phyloP scores from a whole-genome alignment of 2,329 filamentous ascomycete species.

The Neofusicoccum cordaticola region DNA sequence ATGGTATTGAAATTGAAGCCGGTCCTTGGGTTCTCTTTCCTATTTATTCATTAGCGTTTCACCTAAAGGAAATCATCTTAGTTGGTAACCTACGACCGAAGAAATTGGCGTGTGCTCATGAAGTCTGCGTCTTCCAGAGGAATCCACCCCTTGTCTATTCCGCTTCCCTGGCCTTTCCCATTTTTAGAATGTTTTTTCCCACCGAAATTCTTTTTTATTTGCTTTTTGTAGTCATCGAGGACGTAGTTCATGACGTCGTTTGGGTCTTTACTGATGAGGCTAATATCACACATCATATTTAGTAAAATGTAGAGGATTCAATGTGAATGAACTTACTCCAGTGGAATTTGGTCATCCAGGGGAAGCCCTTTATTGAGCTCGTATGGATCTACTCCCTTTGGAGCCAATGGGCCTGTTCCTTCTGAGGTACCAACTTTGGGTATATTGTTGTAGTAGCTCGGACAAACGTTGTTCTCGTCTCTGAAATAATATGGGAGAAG shows the following conservation, averaged over 20 bases:
- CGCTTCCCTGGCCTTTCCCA: neutral
- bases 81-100: neutral
- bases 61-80: no score
- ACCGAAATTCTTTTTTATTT: neutral
- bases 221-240: neutral
- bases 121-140: neutral
- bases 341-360: neutral
- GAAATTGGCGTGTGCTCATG: slow-evolving; percentile 12
- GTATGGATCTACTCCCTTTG: neutral
- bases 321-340: neutral
- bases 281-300: neutral
- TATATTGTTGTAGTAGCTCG: neutral
- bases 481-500: neutral
- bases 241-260: neutral
- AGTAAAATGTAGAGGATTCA: no score
- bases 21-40: neutral
- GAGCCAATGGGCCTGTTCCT: no score
- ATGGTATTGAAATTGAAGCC: slow-evolving; percentile 11
- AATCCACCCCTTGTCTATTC: neutral
- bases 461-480: neutral
- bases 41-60: no score
- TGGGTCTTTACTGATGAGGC: neutral
- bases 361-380: neutral
- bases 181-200: neutral
- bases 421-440: neutral